phyloP scores from a whole-genome alignment of 2,329 filamentous ascomycete species.

The Hymenoscyphus linearis region DNA sequence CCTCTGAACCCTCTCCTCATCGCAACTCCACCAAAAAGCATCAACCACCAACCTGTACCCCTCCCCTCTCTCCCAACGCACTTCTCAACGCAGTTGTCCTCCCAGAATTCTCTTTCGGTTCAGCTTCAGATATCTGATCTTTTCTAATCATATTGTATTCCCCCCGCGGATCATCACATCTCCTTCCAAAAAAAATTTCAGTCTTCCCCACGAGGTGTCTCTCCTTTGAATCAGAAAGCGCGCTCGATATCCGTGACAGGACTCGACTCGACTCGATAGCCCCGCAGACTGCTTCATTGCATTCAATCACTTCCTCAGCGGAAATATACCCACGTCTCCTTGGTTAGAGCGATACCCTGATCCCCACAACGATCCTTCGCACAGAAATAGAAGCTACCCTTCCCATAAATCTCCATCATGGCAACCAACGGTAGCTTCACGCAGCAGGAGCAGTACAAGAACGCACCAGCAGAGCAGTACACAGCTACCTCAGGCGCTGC shows the following conservation, averaged over 20 bases:
- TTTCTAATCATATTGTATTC: constrained; percentile 28
- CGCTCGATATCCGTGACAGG: constrained; percentile 29
- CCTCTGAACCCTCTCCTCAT: not conserved
- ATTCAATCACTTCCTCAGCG: constrained; percentile 5
- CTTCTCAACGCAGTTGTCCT: constrained; percentile 15
- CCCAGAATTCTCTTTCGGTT: constrained; percentile 23
- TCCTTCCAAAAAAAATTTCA: constrained; percentile 13
- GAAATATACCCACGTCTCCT: not conserved
- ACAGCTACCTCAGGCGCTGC: constrained; percentile 29
- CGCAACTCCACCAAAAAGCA: constrained; percentile 6
- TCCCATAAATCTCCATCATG: constrained; percentile 20
- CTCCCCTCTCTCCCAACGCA: constrained; percentile 9
- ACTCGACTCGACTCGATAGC: constrained; percentile 27
- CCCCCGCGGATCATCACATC: constrained; percentile 12
- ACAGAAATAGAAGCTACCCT: not conserved
- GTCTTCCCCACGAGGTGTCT: constrained; percentile 9
- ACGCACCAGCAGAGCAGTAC: constrained; percentile 28
- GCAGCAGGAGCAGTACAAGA: constrained; percentile 33
- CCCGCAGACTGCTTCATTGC: constrained; percentile 9
- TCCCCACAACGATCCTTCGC: not conserved
- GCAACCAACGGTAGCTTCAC: constrained; percentile 33
- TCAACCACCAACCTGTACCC: constrained; percentile 16
- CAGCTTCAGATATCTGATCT: constrained; percentile 18
- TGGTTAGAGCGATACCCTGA: constrained; percentile 12
- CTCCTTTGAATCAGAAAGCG: constrained; percentile 18